These are phyloP conservation scores for Astrephomene gubernaculifera DNA, from an alignment of 139 green algal species.

Conservation along the genomic window DNA sequence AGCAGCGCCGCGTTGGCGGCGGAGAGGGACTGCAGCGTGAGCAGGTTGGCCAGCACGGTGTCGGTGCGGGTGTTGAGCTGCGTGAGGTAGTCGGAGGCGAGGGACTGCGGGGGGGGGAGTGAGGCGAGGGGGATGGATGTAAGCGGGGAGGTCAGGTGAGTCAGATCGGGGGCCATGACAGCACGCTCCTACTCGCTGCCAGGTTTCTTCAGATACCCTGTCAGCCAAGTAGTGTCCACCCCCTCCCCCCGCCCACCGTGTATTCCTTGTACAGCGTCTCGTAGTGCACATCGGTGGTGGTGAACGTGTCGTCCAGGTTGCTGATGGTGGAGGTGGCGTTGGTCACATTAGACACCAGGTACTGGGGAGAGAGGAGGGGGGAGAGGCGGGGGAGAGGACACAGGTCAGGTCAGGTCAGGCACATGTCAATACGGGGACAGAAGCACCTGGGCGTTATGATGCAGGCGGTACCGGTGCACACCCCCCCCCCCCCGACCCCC, in stretches of 20 bases:
- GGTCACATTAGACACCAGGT: background rate
- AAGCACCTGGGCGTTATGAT: too few relatives aligned
- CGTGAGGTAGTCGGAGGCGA: background rate
- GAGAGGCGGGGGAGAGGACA: background rate
- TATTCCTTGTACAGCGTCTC: slow-evolving; percentile 1
- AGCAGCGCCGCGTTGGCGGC: background rate
- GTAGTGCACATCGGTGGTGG: background rate
- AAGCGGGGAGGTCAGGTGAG: background rate
- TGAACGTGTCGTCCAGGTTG: slow-evolving; percentile 35
- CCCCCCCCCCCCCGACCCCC: background rate
- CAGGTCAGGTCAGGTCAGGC: background rate
- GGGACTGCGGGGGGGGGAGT: background rate
- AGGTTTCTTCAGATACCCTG: too few relatives aligned
- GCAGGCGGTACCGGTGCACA: background rate
- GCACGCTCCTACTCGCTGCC: too few relatives aligned
- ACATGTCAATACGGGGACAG: too few relatives aligned
- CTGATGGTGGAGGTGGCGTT: slow-evolving; percentile 2
- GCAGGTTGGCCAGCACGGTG: background rate
- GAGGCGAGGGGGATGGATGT: background rate
- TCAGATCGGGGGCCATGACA: too few relatives aligned
- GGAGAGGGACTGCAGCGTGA: background rate
- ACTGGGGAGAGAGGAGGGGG: background rate
- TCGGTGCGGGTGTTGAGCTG: background rate
- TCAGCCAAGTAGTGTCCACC: too few relatives aligned
- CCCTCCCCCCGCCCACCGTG: slow-evolving; percentile 1